A percentile compares a stretch with the other conserved stretches of the same genome.
phyloP scores from a whole-genome alignment of 345 rosid species.

The Hevea brasiliensis region DNA sequence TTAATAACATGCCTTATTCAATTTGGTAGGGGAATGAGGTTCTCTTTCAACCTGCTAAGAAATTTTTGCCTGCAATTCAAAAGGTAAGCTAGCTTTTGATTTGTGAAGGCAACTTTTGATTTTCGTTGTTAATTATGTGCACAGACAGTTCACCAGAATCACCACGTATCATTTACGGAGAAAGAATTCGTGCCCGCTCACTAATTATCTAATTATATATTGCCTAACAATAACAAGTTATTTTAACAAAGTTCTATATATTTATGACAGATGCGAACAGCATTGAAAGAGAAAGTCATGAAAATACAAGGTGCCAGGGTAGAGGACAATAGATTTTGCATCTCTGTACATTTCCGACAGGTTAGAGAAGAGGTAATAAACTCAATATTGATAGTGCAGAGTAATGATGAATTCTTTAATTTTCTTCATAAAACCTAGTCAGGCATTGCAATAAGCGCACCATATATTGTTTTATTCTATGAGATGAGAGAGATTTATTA shows the following conservation, averaged over 20 bases:
- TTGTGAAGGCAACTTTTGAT: background rate
- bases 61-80: conserved; percentile 46
- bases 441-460: no score
- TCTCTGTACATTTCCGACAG: conserved; percentile 53
- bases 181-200: no score
- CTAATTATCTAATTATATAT: no score
- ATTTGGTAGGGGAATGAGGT: conserved; percentile 39
- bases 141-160: background rate
- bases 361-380: conserved; percentile 41
- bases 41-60: conserved; percentile 52
- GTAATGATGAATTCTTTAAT: no score
- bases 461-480: no score
- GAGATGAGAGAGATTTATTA: no score
- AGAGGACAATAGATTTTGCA: conserved; percentile 51
- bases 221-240: background rate
- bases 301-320: conserved; percentile 43
- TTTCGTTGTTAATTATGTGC: background rate
- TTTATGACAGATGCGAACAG: conserved; percentile 29
- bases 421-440: no score
- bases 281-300: conserved; percentile 28
- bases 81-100: conserved; percentile 30
- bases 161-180: background rate
- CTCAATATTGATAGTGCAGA: background rate
- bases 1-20: background rate
- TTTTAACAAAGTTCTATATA: background rate